Conservation (phyloP, 73 alveolate species). For the Paramecium bursaria region DNA sequence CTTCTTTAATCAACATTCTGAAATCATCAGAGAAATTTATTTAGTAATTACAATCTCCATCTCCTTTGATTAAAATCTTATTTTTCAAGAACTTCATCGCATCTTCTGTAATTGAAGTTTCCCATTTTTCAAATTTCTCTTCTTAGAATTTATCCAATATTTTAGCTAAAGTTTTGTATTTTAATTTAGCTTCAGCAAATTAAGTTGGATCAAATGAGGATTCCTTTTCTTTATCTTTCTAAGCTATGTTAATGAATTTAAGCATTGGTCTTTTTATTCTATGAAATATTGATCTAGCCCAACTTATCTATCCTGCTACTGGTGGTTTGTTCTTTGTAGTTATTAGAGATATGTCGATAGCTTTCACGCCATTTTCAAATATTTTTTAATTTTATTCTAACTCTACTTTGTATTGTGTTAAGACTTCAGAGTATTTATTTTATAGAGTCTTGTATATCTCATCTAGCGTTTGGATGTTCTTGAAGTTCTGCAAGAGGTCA, state of each 20-base stretch:
- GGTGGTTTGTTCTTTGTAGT: slow-evolving; percentile 98
- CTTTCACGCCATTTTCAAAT: slow-evolving; percentile 91
- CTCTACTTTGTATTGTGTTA: slow-evolving; percentile 87
- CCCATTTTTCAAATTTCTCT: slow-evolving; percentile 92
- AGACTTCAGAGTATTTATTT: slow-evolving; percentile 92
- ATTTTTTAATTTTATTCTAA: slow-evolving; percentile 90
- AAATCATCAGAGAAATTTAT: slow-evolving; percentile 93
- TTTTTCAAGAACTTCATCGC: slow-evolving; percentile 90
- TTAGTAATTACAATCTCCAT: slow-evolving; percentile 67
- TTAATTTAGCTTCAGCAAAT: slow-evolving; percentile 83
- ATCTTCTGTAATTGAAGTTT: slow-evolving; percentile 82
- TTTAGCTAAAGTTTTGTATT: slow-evolving; percentile 91
- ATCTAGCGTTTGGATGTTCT: slow-evolving; percentile 91
- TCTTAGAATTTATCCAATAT: slow-evolving; percentile 88
- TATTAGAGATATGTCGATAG: slow-evolving; percentile 95
- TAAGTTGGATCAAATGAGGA: slow-evolving; percentile 75
- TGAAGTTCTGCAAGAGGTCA: slow-evolving; percentile 93
- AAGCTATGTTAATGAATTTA: slow-evolving; percentile 76
- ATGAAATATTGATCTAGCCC: slow-evolving; percentile 96
- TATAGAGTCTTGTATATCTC: slow-evolving; percentile 90
- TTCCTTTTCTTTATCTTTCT: slow-evolving; percentile 74
- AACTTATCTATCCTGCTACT: slow-evolving; percentile 98
- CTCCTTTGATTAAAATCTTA: slow-evolving; percentile 75
- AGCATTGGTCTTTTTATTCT: slow-evolving; percentile 95
- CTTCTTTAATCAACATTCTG: slow-evolving; percentile 93